Evolutionary conservation across 169 alveolate genomes (phyloP).

Genomic region (Plasmodium relictum): DNA sequence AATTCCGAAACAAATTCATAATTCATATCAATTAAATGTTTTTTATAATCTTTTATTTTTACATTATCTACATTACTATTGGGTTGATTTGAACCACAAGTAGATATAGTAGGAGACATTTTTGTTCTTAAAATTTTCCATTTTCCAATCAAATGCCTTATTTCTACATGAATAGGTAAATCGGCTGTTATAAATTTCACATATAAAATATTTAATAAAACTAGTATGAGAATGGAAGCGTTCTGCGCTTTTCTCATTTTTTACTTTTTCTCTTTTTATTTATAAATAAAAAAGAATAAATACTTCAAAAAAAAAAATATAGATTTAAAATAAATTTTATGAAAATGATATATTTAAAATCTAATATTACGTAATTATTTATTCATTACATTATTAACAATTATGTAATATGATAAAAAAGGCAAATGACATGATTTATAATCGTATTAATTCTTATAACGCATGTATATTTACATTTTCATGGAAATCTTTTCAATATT

Average conservation of each 20-base stretch:
- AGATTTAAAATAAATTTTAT: no score
- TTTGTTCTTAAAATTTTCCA: slow-evolving; percentile 53
- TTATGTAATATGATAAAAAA: no score
- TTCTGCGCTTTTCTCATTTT: slow-evolving; percentile 19
- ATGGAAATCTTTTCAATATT: no score
- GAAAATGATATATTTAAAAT: no score
- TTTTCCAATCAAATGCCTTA: slow-evolving; percentile 54
- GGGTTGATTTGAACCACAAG: slow-evolving; percentile 77
- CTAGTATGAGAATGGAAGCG: slow-evolving; percentile 8
- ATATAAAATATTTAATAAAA: slow-evolving; percentile 32
- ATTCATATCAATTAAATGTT: slow-evolving; percentile 22
- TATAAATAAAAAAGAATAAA: no score
- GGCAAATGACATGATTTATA: no score
- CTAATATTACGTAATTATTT: no score
- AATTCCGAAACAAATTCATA: slow-evolving; percentile 37
- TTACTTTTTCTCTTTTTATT: not conserved
- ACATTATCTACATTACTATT: slow-evolving; percentile 45
- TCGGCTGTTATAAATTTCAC: slow-evolving; percentile 32
- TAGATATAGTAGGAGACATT: slow-evolving; percentile 22
- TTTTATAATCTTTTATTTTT: slow-evolving; percentile 55
- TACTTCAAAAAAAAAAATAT: no score
- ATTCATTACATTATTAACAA: no score
- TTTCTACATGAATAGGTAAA: slow-evolving; percentile 64
- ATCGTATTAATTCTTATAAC: no score
- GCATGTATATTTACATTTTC: no score